Conservation (phyloP, 129 eudicot species). For the Pittosporum tobira region DNA sequence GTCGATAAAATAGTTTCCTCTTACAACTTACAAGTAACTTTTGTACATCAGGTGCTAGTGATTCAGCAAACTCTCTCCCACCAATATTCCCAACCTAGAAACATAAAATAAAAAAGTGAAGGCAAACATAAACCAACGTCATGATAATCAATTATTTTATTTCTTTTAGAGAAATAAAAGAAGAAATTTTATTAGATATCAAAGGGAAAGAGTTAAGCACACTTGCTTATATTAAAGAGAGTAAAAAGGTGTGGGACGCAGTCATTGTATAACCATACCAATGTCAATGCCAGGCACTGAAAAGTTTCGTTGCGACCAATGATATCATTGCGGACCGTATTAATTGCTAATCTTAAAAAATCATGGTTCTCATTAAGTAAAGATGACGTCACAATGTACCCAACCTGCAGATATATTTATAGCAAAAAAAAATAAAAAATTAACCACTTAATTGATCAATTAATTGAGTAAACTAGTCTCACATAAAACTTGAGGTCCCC, state of each 20-base stretch:
- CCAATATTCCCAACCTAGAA: slow-evolving; percentile 97
- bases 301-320: slow-evolving; percentile 97
- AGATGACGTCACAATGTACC: slow-evolving; percentile 91
- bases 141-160: no score
- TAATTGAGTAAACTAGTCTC: background rate
- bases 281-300: slow-evolving; percentile 93
- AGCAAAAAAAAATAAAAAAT: slow-evolving; percentile 1
- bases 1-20: slow-evolving; percentile 6
- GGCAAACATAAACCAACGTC: no score
- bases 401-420: slow-evolving; percentile 64
- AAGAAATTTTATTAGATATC: no score
- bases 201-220: no score
- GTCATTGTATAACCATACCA: slow-evolving; percentile 53
- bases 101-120: background rate
- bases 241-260: background rate
- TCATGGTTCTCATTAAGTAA: slow-evolving; percentile 97
- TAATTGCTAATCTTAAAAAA: slow-evolving; percentile 89
- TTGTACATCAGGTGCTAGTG: slow-evolving; percentile 97
- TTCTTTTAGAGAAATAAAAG: no score
- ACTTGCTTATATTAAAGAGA: slow-evolving; percentile 3
- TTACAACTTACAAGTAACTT: slow-evolving; percentile 97
- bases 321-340: slow-evolving; percentile 96
- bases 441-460: no score
- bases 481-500: background rate
- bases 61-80: slow-evolving; percentile 98